Evolutionary conservation across 305 asterid genomes (phyloP).

Genomic region (Fraxinus angustifolia): DNA sequence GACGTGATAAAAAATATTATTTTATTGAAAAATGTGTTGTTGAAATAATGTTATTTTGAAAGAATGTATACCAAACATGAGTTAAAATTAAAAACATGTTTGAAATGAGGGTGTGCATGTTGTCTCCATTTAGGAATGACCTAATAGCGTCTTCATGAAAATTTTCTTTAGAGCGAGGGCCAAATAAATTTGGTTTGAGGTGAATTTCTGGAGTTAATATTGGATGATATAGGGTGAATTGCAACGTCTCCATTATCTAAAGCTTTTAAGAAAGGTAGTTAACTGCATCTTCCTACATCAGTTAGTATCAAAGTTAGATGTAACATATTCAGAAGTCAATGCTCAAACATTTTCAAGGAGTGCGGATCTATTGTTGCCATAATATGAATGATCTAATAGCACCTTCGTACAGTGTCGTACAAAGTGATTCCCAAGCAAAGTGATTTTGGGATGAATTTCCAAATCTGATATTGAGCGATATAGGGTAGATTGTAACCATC

Average conservation of each 20-base stretch:
- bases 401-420: background rate
- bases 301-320: background rate
- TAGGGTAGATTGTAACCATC: too few species aligned
- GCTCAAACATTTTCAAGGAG: background rate
- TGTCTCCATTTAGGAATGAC: background rate
- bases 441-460: background rate
- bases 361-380: background rate
- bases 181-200: background rate
- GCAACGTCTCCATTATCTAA: background rate
- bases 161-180: background rate
- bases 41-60: too few species aligned
- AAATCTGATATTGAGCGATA: too few species aligned
- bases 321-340: background rate
- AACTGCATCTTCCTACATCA: background rate
- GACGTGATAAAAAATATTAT: too few species aligned
- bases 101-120: background rate
- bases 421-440: background rate
- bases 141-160: too few species aligned
- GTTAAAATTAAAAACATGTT: background rate
- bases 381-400: background rate
- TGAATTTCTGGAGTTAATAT: too few species aligned
- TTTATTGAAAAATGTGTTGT: too few species aligned
- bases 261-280: background rate
- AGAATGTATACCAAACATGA: too few species aligned
- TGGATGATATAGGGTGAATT: background rate